These are phyloP conservation scores for Raddia distichophylla DNA, from an alignment of 176 grass and related monocot species.

Conservation along the genomic window DNA sequence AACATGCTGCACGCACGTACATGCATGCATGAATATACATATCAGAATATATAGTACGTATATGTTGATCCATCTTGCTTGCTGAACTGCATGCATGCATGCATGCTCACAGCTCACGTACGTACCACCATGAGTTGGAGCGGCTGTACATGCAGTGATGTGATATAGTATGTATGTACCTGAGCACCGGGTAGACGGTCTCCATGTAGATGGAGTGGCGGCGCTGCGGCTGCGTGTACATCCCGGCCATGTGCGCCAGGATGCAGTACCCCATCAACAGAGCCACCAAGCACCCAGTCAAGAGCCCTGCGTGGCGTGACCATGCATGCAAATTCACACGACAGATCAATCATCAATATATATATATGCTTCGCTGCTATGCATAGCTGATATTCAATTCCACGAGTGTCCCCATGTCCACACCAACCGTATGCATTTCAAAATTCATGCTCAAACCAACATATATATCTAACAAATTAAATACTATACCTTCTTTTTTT, in stretches of 20 bases:
- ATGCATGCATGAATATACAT: too few relatives aligned
- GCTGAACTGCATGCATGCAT: too few relatives aligned
- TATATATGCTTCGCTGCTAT: too few relatives aligned
- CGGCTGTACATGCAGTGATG: too few relatives aligned
- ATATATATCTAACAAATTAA: too few relatives aligned
- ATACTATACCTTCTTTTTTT: too few relatives aligned
- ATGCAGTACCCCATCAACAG: conserved; percentile 71
- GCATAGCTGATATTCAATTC: neutral
- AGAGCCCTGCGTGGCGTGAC: conserved; percentile 40
- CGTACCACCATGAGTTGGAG: too few relatives aligned
- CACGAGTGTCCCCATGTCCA: neutral
- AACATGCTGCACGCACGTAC: conserved; percentile 52
- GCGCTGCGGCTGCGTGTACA: conserved; percentile 40
- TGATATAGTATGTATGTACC: conserved; percentile 16
- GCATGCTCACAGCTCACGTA: too few relatives aligned
- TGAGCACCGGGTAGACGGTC: conserved; percentile 80
- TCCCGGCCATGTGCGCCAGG: conserved; percentile 67
- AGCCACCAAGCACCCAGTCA: conserved; percentile 68
- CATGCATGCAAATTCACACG: neutral
- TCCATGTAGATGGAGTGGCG: conserved; percentile 70
- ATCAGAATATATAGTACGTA: too few relatives aligned
- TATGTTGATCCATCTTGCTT: too few relatives aligned
- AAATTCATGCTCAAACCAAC: too few relatives aligned
- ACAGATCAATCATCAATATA: neutral
- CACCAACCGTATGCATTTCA: too few relatives aligned